These are phyloP conservation scores for Rhodofomes roseus DNA, from an alignment of 1,284 basidiomycete species.

Conservation along the genomic window DNA sequence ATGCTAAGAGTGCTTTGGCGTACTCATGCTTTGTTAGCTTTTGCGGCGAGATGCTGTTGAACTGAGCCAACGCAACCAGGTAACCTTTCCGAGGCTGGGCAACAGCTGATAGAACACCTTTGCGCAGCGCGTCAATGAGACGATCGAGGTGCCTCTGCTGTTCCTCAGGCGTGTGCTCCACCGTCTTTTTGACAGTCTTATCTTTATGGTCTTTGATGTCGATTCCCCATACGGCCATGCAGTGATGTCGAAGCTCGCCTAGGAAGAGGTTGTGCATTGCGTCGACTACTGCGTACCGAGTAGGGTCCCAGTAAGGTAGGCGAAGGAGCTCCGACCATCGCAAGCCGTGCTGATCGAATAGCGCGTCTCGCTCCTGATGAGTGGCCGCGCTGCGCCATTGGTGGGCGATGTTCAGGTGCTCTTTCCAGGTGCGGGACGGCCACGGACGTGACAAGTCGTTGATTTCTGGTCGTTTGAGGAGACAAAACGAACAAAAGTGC, in stretches of 20 bases:
- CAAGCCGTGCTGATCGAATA: constrained; percentile 24
- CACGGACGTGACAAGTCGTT: constrained; percentile 10
- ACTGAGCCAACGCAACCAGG: too few relatives aligned
- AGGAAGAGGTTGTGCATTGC: constrained; percentile 30
- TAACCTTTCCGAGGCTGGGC: background rate
- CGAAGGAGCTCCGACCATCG: constrained; percentile 26
- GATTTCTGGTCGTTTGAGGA: constrained; percentile 1
- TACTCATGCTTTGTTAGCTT: background rate
- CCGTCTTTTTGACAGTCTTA: too few relatives aligned
- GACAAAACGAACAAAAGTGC: constrained; percentile 19
- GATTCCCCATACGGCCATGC: constrained; percentile 15
- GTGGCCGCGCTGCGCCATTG: constrained; percentile 22
- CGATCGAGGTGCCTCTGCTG: too few relatives aligned
- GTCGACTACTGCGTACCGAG: constrained; percentile 24
- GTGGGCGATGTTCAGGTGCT: constrained; percentile 14
- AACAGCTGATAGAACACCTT: background rate
- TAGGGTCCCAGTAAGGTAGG: constrained; percentile 34
- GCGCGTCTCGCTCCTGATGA: constrained; percentile 8
- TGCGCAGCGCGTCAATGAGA: too few relatives aligned
- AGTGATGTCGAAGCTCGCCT: constrained; percentile 24
- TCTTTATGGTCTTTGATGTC: background rate
- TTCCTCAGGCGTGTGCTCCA: too few relatives aligned
- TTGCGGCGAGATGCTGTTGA: background rate
- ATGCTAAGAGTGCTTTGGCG: too few relatives aligned
- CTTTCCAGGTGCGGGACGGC: constrained; percentile 7